These are phyloP conservation scores for Rasamsonia emersonii DNA, from an alignment of 2,329 filamentous ascomycete species.

Conservation along the genomic window DNA sequence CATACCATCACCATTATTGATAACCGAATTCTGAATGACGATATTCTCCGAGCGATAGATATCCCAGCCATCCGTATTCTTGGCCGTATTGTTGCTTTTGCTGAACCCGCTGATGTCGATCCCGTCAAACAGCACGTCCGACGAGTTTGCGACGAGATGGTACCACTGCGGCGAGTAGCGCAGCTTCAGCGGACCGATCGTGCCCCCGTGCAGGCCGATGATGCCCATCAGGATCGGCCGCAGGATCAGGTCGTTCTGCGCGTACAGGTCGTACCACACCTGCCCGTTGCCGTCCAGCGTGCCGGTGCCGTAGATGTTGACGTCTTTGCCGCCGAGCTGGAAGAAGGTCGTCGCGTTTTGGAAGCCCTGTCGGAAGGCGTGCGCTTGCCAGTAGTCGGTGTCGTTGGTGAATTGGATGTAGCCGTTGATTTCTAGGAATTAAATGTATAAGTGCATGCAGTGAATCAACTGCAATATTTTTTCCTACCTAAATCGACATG, in stretches of 20 bases:
- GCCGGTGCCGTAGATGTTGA: slow-evolving; percentile 60
- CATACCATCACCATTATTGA: slow-evolving; percentile 54
- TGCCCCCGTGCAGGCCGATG: slow-evolving; percentile 49
- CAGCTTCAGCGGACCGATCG: slow-evolving; percentile 52
- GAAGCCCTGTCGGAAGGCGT: slow-evolving; percentile 56
- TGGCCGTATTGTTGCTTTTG: slow-evolving; percentile 45
- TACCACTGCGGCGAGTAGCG: slow-evolving; percentile 56
- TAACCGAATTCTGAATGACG: slow-evolving; percentile 57
- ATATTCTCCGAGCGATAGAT: slow-evolving; percentile 50
- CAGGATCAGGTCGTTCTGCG: slow-evolving; percentile 47
- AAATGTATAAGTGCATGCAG: slow-evolving; percentile 2
- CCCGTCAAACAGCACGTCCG: slow-evolving; percentile 54
- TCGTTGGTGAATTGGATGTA: slow-evolving; percentile 57
- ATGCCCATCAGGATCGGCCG: slow-evolving; percentile 52
- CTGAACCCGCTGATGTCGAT: slow-evolving; percentile 52
- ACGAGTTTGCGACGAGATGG: slow-evolving; percentile 58
- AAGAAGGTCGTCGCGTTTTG: slow-evolving; percentile 62
- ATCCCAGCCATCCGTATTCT: slow-evolving; percentile 56
- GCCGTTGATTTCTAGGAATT: slow-evolving; percentile 45
- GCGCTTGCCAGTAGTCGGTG: slow-evolving; percentile 59
- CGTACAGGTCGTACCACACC: slow-evolving; percentile 57
- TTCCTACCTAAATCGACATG: slow-evolving; percentile 52
- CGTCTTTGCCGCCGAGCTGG: slow-evolving; percentile 55
- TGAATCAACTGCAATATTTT: background rate
- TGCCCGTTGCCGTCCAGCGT: slow-evolving; percentile 57